Percentiles rank a stretch among this genome's conserved stretches.
phyloP scores from a whole-genome alignment of 1,139 yeast genomes.

The Sugiyamaella xylanicola region DNA sequence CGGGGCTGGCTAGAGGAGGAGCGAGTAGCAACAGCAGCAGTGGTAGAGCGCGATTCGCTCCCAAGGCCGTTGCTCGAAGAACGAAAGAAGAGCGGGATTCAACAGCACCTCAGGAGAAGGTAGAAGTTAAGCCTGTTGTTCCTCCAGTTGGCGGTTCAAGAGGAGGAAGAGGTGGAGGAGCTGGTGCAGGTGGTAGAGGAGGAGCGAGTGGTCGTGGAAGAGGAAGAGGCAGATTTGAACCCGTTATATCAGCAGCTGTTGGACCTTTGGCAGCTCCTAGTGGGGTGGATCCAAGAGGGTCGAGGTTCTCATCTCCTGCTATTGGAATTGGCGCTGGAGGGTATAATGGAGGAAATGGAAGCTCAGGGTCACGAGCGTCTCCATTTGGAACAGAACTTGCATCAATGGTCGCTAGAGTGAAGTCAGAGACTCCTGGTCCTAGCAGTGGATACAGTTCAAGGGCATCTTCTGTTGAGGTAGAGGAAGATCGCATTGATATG shows the following conservation, averaged over 20 bases:
- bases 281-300: constrained; percentile 23
- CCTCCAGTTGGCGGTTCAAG: constrained; percentile 11
- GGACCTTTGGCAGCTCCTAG: constrained; percentile 43
- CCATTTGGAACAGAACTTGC: constrained; percentile 18
- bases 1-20: constrained; percentile 15
- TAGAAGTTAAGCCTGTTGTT: constrained; percentile 34
- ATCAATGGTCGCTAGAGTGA: constrained; percentile 25
- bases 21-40: constrained; percentile 46
- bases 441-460: constrained; percentile 19
- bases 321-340: constrained; percentile 13
- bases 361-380: constrained; percentile 9
- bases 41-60: constrained; percentile 71
- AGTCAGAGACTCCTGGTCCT: constrained; percentile 32
- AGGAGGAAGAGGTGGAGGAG: constrained; percentile 30
- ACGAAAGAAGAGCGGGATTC: constrained; percentile 81
- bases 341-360: background rate
- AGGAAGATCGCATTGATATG: constrained; percentile 35
- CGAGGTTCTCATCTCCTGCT: constrained; percentile 23
- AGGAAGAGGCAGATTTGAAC: constrained; percentile 34
- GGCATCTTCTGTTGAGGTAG: constrained; percentile 26
- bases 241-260: constrained; percentile 38
- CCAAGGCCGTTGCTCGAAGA: constrained; percentile 80
- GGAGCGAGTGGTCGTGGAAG: constrained; percentile 24
- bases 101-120: constrained; percentile 62
- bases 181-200: constrained; percentile 29